Evolutionary conservation across 495 filamentous ascomycete species (phyloP).

Genomic region (Immersiella caudata): DNA sequence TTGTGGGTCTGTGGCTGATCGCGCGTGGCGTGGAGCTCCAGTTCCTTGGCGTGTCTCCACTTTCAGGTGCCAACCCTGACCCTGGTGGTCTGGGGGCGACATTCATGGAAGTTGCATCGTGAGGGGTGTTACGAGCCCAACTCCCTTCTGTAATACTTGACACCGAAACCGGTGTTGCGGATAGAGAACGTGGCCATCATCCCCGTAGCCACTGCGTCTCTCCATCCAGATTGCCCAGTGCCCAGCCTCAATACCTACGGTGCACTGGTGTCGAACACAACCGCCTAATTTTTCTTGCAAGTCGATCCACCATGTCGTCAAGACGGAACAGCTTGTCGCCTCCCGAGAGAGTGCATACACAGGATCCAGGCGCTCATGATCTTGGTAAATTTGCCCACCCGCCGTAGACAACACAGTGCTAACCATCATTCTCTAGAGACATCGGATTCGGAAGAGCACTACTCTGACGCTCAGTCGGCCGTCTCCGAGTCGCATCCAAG

Average conservation of each 20-base stretch:
- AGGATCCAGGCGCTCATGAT: constrained; percentile 83
- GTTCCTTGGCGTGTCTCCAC: neutral
- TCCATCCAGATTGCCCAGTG: neutral
- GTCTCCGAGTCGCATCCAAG: constrained; percentile 54
- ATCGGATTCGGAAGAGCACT: constrained; percentile 84
- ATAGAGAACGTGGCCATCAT: neutral
- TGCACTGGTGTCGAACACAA: neutral
- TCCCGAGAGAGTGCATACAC: constrained; percentile 63
- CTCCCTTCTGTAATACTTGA: neutral
- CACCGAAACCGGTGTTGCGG: neutral
- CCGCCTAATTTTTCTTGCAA: neutral
- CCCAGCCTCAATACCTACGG: constrained; percentile 4
- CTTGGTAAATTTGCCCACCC: constrained; percentile 59
- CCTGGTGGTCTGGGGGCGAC: neutral
- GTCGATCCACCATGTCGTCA: constrained; percentile 26
- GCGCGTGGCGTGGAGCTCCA: constrained; percentile 1
- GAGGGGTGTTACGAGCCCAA: neutral
- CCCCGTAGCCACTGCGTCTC: neutral
- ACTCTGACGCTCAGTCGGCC: constrained; percentile 85
- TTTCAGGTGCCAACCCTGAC: neutral
- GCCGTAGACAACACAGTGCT: neutral
- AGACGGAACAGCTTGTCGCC: constrained; percentile 60
- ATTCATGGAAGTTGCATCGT: neutral
- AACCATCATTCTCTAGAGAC: constrained; percentile 47
- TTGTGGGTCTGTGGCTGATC: neutral